phyloP scores from a whole-genome alignment of 164 flowering plant species.

The Piper betle region DNA sequence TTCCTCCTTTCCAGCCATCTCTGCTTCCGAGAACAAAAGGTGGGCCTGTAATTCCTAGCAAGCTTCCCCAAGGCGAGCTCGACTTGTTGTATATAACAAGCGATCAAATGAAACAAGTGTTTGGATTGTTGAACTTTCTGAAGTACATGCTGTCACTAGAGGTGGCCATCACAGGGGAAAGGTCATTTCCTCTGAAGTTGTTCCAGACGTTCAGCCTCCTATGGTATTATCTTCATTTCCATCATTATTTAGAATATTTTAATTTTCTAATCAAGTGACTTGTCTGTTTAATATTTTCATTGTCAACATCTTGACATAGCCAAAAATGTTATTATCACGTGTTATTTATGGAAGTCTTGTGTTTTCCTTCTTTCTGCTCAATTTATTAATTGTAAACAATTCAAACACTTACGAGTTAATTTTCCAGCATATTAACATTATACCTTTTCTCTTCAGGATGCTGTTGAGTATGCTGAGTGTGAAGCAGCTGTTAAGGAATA shows the following conservation, averaged over 20 bases:
- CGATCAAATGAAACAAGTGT: conserved; percentile 72
- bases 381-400: too few species aligned
- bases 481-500: conserved; percentile 81
- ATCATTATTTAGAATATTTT: background rate
- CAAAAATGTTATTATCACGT: too few species aligned
- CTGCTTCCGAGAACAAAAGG: conserved; percentile 76
- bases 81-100: conserved; percentile 73
- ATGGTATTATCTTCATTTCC: conserved; percentile 37
- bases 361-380: too few species aligned
- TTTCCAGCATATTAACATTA: background rate
- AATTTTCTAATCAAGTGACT: background rate
- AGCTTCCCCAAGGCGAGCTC: conserved; percentile 78
- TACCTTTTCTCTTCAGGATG: conserved; percentile 41
- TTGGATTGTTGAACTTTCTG: conserved; percentile 73
- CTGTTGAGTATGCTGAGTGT: conserved; percentile 90
- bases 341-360: too few species aligned
- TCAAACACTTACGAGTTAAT: too few species aligned
- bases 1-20: conserved; percentile 92
- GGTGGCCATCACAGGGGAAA: conserved; percentile 96
- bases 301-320: too few species aligned
- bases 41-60: conserved; percentile 62
- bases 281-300: background rate
- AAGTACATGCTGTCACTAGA: conserved; percentile 89
- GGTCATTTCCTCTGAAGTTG: conserved; percentile 62
- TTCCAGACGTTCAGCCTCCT: conserved; percentile 91